Base-by-base conservation (phyloP, 225 moss, liverwort and hornwort species). In the Rhytidiadelphus loreus region DNA sequence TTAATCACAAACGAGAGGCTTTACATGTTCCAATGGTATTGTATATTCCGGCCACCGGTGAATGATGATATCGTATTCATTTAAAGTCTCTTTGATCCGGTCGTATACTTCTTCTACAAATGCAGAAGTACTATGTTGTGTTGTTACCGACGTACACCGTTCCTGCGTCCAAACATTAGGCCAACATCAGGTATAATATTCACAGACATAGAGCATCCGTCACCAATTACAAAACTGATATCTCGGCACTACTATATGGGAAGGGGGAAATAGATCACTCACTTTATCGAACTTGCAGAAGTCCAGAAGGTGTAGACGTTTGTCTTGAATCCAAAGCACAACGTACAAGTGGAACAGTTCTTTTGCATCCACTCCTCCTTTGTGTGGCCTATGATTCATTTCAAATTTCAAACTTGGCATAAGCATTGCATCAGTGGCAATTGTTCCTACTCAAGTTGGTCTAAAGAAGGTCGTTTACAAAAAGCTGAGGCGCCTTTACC, bases 61-160 rank as follows among this genome's bases (percentile, higher is more conserved):
- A 76, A 97, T 94, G 62, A 99, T 96, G 82, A 96, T 86, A 87
- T 96, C 97, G 39, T 96, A 99, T 85, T 99, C 98, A 87, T 91
- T 96, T 73, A 99, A 89, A 41, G 96, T 97, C 57, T 97, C 97
- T 87, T 96, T 95, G 80, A 99, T 97, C 41, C 95, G 94, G 74
- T 99, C 98, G 77, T 97, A 99, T 70, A 99, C 95, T 87, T 97
- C 98, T 90, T 99, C 98, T n/a, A 99, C 97, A 87, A 99, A 99
- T 60, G 97, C 93, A 71, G 94, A 97, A 56, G 96, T 99, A 52
- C 94, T 94, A 91, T 99, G 96, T 77, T 96, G 95, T 41, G 96
- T 96, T 35, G 96, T 93, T 70, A 93, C 95, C 96, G 93, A 96
- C 76, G 95, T 92, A 75, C 94, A 97, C 50, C 98, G 97, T 88